A percentile compares a stretch with the other conserved stretches of the same genome.
Evolutionary conservation across 2,329 filamentous ascomycete genomes (phyloP).

Genomic region (Thelonectria olida): DNA sequence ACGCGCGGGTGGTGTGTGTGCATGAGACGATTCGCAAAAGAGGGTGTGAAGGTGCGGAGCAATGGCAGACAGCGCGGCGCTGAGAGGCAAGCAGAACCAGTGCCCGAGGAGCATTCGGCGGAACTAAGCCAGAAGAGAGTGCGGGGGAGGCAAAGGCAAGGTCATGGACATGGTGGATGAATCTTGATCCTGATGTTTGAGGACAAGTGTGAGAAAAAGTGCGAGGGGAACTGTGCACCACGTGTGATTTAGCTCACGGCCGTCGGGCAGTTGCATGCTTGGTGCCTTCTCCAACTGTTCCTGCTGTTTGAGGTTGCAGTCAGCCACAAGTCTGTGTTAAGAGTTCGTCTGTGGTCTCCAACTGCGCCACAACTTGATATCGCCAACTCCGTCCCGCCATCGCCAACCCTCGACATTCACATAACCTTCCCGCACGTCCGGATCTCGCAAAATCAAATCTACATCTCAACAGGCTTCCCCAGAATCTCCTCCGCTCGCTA

Average conservation of each 20-base stretch:
- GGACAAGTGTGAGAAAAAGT: no score
- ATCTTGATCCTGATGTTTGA: background rate
- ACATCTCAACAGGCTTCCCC: slow-evolving; percentile 18
- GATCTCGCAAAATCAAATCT: slow-evolving; percentile 19
- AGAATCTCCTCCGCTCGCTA: slow-evolving; percentile 11
- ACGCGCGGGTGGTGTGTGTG: slow-evolving; percentile 17
- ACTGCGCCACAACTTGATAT: background rate
- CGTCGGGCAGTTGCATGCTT: no score
- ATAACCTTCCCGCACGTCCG: background rate
- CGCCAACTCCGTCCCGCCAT: background rate
- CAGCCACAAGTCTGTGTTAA: background rate
- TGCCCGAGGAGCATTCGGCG: slow-evolving; percentile 3
- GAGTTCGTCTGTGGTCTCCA: background rate
- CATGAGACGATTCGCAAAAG: slow-evolving; percentile 18
- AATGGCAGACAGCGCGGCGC: background rate
- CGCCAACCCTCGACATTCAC: background rate
- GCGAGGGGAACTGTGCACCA: background rate
- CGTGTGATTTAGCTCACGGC: slow-evolving; percentile 17
- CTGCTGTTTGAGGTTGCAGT: background rate
- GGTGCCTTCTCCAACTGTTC: background rate
- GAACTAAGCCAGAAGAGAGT: slow-evolving; percentile 3
- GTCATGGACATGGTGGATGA: background rate
- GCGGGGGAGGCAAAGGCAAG: background rate
- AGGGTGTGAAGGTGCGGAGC: slow-evolving; percentile 15
- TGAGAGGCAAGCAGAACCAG: slow-evolving; percentile 1